Base-by-base conservation (phyloP, 176 grass and related monocot species). In the Panicum miliaceum region DNA sequence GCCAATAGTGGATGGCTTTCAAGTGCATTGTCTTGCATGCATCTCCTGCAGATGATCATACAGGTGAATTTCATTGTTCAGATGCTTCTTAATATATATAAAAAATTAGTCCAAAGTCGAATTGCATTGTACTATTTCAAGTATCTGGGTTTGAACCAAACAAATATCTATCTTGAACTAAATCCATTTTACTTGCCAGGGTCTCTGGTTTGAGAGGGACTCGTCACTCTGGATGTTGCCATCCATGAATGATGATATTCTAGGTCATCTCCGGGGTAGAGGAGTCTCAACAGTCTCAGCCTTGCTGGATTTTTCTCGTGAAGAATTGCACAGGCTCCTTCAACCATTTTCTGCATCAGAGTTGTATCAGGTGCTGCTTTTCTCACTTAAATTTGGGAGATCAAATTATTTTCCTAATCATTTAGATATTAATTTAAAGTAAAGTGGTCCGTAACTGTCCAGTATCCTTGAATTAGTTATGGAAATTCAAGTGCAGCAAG, bases 1-100 rank as follows among this genome's bases (percentile, higher is more conserved):
- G 96, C 96, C 74, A 98, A 98, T 85, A 98, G 96, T 86, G 96
- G 96, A 83, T 95, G 92, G 96, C 82, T 98, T 82, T 91, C 87
- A 52, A 98, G 92, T 80, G 87, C 92, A 63, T 84, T 98, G 84
- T 89, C 82, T 90, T 98, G 96, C 78, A 98, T 98, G 96, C 91
- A 83, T 95, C 89, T 95, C 76, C 59, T 98, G 68, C 96, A 95
- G 90, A 98, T 98, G 96, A 87, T 98, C 87, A 98, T 98, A 84
- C 96, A 98, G 92, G 96, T 98, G 73, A 82, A 23, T 13, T 37
- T 50, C 38, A 19, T 76, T 81, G 56, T 84, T 87, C 19, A 85
- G 7, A 46, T 81, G 76, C 35, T 68, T 71, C 51, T 18, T 75
- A 34, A 27, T 47, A 38, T 68, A 64, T 50, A 58, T 47, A 22